Conservation (phyloP, 192 early-diverging fungal genomes). For the Thamnidium elegans region DNA sequence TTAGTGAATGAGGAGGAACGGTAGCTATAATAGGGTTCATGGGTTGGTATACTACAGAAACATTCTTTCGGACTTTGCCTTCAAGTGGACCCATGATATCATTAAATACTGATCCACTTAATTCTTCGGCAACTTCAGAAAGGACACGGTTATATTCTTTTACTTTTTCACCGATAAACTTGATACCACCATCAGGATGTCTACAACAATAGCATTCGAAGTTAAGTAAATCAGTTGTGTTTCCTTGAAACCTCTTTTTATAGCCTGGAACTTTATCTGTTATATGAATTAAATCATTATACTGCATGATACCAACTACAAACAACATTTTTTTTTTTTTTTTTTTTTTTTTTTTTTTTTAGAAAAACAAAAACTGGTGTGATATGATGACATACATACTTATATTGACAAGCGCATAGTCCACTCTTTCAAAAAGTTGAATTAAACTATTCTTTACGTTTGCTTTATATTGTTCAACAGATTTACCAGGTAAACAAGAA, state of each 20-base stretch:
- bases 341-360: no score
- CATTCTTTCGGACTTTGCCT: background rate
- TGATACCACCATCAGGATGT: no score
- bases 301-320: constrained; percentile 1
- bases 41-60: background rate
- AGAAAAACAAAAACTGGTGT: background rate
- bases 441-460: background rate
- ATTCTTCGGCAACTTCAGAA: background rate
- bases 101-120: background rate
- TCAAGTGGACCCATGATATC: background rate
- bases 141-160: background rate
- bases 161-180: no score
- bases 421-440: background rate
- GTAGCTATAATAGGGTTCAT: background rate
- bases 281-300: background rate
- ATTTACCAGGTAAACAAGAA: constrained; percentile 2
- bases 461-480: background rate
- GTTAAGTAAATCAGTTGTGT: background rate
- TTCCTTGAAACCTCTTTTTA: background rate
- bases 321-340: no score
- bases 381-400: background rate
- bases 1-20: background rate
- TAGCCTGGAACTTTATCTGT: background rate
- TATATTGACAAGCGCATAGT: constrained; percentile 1
- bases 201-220: constrained; percentile 6